Conservation (phyloP, 768 basidiomycete genomes). For the Tubosaeta sp. region DNA sequence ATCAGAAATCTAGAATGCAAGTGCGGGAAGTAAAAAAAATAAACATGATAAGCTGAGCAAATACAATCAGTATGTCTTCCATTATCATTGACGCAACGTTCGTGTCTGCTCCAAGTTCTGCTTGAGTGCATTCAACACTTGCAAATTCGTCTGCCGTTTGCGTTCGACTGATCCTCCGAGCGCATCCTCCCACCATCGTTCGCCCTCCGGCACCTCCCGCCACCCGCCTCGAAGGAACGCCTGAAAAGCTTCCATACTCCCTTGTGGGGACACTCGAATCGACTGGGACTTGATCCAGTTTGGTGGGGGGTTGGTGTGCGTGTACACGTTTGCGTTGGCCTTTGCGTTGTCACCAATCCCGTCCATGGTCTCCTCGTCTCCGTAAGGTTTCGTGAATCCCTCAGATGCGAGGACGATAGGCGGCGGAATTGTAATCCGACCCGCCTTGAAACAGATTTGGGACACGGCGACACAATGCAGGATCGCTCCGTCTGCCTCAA, state of each 20-base stretch:
- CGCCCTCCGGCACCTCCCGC: conserved; percentile 51
- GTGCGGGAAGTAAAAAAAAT: background rate
- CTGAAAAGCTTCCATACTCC: conserved; percentile 21
- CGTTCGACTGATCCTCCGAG: conserved; percentile 47
- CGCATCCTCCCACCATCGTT: conserved; percentile 69
- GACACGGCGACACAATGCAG: conserved; percentile 64
- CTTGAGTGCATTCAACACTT: conserved; percentile 19
- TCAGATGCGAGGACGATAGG: conserved; percentile 54
- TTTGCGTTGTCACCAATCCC: background rate
- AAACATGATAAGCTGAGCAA: background rate
- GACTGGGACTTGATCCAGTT: conserved; percentile 24
- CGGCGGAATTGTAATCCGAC: conserved; percentile 72
- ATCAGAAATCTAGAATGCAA: background rate
- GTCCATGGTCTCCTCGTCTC: background rate
- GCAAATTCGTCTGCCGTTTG: conserved; percentile 25
- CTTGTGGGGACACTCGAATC: conserved; percentile 20
- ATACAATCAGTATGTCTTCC: background rate
- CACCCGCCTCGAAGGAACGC: conserved; percentile 56
- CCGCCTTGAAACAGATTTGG: conserved; percentile 64
- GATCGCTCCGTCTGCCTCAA: conserved; percentile 45
- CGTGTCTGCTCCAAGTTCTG: conserved; percentile 20
- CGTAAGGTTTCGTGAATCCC: conserved; percentile 42
- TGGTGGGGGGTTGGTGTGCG: conserved; percentile 24
- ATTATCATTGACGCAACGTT: conserved; percentile 5
- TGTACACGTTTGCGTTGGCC: conserved; percentile 25